phyloP scores from a whole-genome alignment of 495 filamentous ascomycete species.

The Neurospora sp. region DNA sequence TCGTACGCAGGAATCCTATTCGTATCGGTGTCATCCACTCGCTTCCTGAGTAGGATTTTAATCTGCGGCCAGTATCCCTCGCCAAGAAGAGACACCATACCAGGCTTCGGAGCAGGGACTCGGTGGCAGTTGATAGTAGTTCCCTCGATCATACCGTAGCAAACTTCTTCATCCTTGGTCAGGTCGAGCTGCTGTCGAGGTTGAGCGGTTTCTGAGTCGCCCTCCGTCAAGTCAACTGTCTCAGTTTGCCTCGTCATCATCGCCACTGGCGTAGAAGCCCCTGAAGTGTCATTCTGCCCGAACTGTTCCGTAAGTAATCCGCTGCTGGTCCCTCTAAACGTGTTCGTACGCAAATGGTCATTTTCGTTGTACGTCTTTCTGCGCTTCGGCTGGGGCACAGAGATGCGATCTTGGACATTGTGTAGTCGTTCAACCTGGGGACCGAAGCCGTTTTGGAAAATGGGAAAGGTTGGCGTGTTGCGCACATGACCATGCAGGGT shows the following conservation, averaged over 20 bases:
- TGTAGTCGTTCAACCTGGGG: conserved; percentile 59
- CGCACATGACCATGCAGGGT: neutral
- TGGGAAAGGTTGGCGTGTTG: conserved; percentile 7
- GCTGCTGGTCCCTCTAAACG: conserved; percentile 36
- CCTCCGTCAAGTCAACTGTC: conserved; percentile 59
- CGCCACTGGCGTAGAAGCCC: conserved; percentile 10
- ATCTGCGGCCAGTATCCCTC: conserved; percentile 58
- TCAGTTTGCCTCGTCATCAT: conserved; percentile 10
- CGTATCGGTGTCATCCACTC: conserved; percentile 34
- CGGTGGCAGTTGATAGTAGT: conserved; percentile 56
- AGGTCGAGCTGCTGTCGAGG: conserved; percentile 39
- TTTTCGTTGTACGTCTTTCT: conserved; percentile 46
- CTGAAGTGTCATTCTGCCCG: conserved; percentile 43
- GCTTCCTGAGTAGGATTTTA: conserved; percentile 55
- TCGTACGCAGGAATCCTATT: conserved; percentile 60
- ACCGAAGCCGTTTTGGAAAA: conserved; percentile 28
- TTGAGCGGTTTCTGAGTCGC: conserved; percentile 46
- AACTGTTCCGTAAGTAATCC: conserved; percentile 56
- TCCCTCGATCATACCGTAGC: conserved; percentile 70
- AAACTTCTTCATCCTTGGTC: conserved; percentile 52
- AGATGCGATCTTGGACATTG: conserved; percentile 54
- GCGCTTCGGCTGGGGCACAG: conserved; percentile 51
- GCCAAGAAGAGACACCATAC: conserved; percentile 40
- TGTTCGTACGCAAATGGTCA: conserved; percentile 26
- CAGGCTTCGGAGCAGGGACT: conserved; percentile 56